Conservation (phyloP, 805 yeast genomes). For the Citeromyces matritensis region DNA sequence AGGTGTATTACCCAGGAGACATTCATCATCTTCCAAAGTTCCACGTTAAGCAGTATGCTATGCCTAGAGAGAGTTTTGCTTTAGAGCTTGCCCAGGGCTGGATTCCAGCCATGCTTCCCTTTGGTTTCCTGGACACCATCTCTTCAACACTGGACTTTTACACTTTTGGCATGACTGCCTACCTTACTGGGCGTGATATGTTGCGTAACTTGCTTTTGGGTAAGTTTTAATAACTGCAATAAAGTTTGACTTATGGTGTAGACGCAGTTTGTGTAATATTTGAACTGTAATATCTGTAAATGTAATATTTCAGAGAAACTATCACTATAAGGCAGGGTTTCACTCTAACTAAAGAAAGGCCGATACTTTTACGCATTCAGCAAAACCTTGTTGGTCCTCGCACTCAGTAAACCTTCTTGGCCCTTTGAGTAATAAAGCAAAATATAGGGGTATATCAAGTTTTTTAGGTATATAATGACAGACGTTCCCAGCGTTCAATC, state of each 20-base stretch:
- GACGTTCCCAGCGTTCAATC: too few relatives aligned
- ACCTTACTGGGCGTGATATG: conserved; percentile 73
- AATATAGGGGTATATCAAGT: too few relatives aligned
- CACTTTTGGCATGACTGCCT: conserved; percentile 55
- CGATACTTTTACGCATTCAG: neutral
- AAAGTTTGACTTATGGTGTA: neutral
- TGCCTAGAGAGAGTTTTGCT: conserved; percentile 77
- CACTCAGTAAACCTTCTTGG: too few relatives aligned
- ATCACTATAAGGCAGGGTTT: neutral
- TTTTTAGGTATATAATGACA: too few relatives aligned
- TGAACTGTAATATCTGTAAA: neutral
- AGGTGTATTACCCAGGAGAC: conserved; percentile 76
- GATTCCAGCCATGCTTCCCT: conserved; percentile 97
- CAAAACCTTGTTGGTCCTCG: too few relatives aligned
- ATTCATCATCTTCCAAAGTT: conserved; percentile 72
- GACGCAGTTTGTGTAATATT: neutral
- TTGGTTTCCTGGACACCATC: conserved; percentile 73
- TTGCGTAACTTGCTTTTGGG: conserved; percentile 47
- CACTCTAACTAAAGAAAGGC: neutral
- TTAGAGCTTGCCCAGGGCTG: conserved; percentile 96
- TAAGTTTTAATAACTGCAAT: conserved; percentile 36
- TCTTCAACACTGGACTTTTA: conserved; percentile 69
- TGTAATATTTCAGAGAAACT: too few relatives aligned
- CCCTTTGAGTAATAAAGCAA: too few relatives aligned
- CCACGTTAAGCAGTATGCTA: conserved; percentile 64